Evolutionary conservation across 116 monocot genomes (phyloP), one percentile per base, ranked within the genome.

Genomic region (Trichopus zeylanicus): DNA sequence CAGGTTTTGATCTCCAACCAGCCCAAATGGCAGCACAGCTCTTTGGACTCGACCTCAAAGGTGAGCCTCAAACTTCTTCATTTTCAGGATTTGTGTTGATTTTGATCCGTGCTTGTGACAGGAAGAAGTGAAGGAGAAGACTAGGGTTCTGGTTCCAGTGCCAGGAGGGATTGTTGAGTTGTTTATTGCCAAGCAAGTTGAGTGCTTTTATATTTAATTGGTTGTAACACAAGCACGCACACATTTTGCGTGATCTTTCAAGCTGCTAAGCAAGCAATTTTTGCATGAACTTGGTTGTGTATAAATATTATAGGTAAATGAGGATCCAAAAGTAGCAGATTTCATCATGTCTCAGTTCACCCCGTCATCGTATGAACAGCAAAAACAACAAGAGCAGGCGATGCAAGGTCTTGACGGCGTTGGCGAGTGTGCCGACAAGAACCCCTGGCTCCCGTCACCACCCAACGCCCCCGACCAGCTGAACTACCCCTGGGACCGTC

Each of bases 151-250:
- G 22, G 71, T 84, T 42, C 88, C 88, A 4, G 64, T 93, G 7
- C 66, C 53, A 0, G 82, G 74, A 46, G 85, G 84, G 7, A 52
- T 85, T 22, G 85, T 88, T 20, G 93, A 93, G 67, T 67, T 93
- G 26, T 68, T 80, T 55, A 70, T 71, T 2, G 63, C 74, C 21
- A 78, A 80, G 63, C 78, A 75, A 16, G 78, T 86, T 68, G 63
- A 35, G 26, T 26, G 15, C 1, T 31, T 55, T 15, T n/a, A n/a
- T n/a, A n/a, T n/a, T n/a, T n/a, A n/a, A n/a, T n/a, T n/a, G n/a
- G n/a, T n/a, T 24, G n/a, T 39, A n/a, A n/a, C n/a, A n/a, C n/a
- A n/a, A n/a, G n/a, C 15, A 34, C 59, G 32, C 57, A 59, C 38
- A 39, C 9, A 3, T 59, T 39, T 35, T 2, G 38, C 6, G 18